These are phyloP conservation scores for Colletotrichum musae DNA, from an alignment of 2,329 filamentous ascomycete species.

Conservation along the genomic window DNA sequence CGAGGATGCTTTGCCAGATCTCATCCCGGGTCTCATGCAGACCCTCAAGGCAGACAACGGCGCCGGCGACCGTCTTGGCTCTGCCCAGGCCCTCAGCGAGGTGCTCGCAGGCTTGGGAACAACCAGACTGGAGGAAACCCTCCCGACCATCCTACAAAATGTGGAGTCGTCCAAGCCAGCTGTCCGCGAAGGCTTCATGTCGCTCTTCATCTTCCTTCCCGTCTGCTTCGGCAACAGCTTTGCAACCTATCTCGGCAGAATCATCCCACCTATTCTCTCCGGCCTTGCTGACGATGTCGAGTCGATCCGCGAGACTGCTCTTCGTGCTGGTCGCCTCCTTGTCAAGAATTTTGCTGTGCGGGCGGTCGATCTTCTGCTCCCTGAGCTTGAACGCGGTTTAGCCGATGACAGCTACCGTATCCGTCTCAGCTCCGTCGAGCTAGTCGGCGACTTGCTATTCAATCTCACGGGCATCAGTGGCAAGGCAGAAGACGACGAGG, in stretches of 20 bases:
- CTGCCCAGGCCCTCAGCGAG: constrained; percentile 95
- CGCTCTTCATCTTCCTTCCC: constrained; percentile 97
- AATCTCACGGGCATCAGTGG: constrained; percentile 95
- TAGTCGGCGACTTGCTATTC: constrained; percentile 96
- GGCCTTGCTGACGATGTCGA: constrained; percentile 97
- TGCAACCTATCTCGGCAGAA: constrained; percentile 92
- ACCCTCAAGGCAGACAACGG: constrained; percentile 98
- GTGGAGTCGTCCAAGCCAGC: constrained; percentile 91
- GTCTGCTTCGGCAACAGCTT: constrained; percentile 99
- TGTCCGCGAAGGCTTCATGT: constrained; percentile 99
- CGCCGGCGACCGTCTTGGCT: constrained; percentile 94
- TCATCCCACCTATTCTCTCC: constrained; percentile 94
- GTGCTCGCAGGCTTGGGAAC: constrained; percentile 96
- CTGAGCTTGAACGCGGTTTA: constrained; percentile 94
- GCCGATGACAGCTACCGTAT: constrained; percentile 99
- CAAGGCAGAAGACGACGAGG: constrained; percentile 81
- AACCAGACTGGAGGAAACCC: constrained; percentile 90
- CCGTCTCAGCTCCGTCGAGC: constrained; percentile 96
- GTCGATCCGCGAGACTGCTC: constrained; percentile 95
- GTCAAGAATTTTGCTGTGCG: constrained; percentile 99
- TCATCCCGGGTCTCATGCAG: constrained; percentile 97
- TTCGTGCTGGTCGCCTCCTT: constrained; percentile 91
- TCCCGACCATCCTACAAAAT: constrained; percentile 96
- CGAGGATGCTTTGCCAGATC: constrained; percentile 95
- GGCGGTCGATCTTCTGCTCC: constrained; percentile 92